These are phyloP conservation scores for Trichoderma hamatum DNA, from an alignment of 2,329 filamentous ascomycete genomes.

Conservation along the genomic window DNA sequence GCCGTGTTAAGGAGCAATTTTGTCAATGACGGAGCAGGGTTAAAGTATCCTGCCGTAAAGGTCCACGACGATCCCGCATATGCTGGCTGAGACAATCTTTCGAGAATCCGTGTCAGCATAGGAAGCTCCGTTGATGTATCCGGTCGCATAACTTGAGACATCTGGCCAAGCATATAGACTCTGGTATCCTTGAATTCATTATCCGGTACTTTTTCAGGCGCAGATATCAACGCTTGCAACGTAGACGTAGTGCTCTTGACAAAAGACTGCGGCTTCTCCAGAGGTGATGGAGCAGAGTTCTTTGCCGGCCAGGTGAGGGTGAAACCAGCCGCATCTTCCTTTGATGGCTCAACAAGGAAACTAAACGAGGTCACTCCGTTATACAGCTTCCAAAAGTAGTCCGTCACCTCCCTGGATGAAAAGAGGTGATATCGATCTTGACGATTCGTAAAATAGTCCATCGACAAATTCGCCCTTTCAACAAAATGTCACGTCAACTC, in stretches of 20 bases:
- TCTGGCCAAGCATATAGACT: constrained; percentile 84
- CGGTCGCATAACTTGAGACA: constrained; percentile 79
- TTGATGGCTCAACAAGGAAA: constrained; percentile 72
- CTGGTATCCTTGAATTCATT: constrained; percentile 60
- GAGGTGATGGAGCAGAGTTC: constrained; percentile 75
- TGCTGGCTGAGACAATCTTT: constrained; percentile 63
- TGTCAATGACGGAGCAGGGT: constrained; percentile 84
- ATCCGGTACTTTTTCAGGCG: constrained; percentile 23
- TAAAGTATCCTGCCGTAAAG: constrained; percentile 98
- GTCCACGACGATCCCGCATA: constrained; percentile 81
- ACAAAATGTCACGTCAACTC: constrained; percentile 2
- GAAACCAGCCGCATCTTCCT: constrained; percentile 58
- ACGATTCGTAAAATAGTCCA: constrained; percentile 94
- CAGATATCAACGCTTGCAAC: constrained; percentile 67
- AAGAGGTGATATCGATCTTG: constrained; percentile 96
- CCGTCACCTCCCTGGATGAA: constrained; percentile 73
- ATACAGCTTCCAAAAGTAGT: constrained; percentile 82
- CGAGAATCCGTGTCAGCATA: constrained; percentile 74
- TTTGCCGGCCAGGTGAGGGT: constrained; percentile 70
- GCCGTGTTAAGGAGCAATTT: constrained; percentile 76
- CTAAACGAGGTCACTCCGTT: constrained; percentile 76
- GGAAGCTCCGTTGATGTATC: constrained; percentile 88
- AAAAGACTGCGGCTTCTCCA: constrained; percentile 71
- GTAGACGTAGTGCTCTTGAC: constrained; percentile 67
- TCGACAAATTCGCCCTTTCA: constrained; percentile 76